Percentiles rank a stretch among this genome's conserved stretches.
Evolutionary conservation across 1,284 basidiomycete genomes (phyloP).

Genomic region (Tilletia indica): DNA sequence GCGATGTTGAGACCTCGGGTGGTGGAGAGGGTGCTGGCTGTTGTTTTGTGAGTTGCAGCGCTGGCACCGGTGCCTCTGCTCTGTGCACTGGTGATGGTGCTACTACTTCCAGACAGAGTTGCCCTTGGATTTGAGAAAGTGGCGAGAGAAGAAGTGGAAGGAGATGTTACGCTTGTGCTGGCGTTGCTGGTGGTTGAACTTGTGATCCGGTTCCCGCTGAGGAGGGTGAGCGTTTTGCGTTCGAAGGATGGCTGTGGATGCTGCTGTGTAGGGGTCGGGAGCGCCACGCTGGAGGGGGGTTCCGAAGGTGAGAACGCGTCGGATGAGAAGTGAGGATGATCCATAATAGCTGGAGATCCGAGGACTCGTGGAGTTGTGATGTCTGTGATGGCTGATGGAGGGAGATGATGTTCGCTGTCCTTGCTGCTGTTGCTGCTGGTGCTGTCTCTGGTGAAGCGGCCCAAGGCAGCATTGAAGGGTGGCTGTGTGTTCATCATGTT

Average conservation of each 20-base stretch:
- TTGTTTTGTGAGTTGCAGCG: neutral
- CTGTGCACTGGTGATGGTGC: neutral
- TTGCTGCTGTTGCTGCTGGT: no score
- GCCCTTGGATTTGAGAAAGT: neutral
- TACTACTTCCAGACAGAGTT: neutral
- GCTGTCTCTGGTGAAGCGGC: no score
- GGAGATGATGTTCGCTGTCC: no score
- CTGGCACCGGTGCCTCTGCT: neutral
- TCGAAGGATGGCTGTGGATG: neutral
- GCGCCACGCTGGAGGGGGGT: no score
- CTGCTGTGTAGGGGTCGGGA: no score
- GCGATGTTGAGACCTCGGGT: neutral
- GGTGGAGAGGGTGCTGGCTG: neutral
- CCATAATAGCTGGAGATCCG: no score
- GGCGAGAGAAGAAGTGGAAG: neutral
- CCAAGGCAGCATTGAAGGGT: no score
- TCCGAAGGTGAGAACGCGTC: no score
- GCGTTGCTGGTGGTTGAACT: neutral
- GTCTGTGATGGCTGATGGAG: no score
- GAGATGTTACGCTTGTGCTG: neutral
- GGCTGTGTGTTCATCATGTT: no score
- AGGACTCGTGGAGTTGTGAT: no score
- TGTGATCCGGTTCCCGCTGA: constrained; percentile 9
- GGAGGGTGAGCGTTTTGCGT: constrained; percentile 14
- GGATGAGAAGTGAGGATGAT: no score